Base-by-base conservation (phyloP, 768 basidiomycete species). In the Mycena leptocephala region DNA sequence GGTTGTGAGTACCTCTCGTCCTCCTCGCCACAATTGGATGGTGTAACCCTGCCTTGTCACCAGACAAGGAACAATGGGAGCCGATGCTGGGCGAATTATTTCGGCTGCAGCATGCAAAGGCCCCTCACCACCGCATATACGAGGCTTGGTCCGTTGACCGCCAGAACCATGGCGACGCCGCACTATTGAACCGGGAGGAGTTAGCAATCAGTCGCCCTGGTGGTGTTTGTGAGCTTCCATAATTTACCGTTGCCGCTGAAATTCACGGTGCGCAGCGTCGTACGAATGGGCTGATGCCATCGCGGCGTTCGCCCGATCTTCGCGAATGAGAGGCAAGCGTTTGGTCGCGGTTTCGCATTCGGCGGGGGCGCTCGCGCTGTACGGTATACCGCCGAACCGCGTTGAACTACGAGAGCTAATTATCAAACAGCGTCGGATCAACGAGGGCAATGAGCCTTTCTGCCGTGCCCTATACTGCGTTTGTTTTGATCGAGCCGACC, bases 341-440 rank as follows among this genome's bases (percentile, higher is more conserved):
- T 67, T 82, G 4, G 77, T 83, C 30, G 74, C 68, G 9, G 33
- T 82, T 18, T 80, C 82, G 14, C 82, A 83, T 66, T 83, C 82
- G n/a, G 81, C 80, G 3, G 82, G 81, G 41, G 67, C 79, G n/a
- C 72, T 79, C 32, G 76, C 81, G 5, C 64, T 80, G 82, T 80
- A 69, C n/a, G 78, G 80, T 76, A 39, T 32, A 28, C 24, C 13
- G 4, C 37, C 6, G 35, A 1, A 35, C 10, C 35, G 41, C 16
- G 16, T 56, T 39, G 3, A 26, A 39, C 35, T 68, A 2, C 0
- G 35, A 39, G 26, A 37, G 22, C 43, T 67, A 35, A 48, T 30
- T 30, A n/a, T 43, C 11, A 67, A 33, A 5, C 55, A 61, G 58
- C 16, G 56, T 59, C 14, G 69, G 58, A 28, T 62, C 69, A 22